Percentiles rank a stretch among this genome's conserved stretches.
These are phyloP conservation scores for Zasmidium citrigriseum DNA, from an alignment of 2,329 filamentous ascomycete genomes.

Conservation along the genomic window DNA sequence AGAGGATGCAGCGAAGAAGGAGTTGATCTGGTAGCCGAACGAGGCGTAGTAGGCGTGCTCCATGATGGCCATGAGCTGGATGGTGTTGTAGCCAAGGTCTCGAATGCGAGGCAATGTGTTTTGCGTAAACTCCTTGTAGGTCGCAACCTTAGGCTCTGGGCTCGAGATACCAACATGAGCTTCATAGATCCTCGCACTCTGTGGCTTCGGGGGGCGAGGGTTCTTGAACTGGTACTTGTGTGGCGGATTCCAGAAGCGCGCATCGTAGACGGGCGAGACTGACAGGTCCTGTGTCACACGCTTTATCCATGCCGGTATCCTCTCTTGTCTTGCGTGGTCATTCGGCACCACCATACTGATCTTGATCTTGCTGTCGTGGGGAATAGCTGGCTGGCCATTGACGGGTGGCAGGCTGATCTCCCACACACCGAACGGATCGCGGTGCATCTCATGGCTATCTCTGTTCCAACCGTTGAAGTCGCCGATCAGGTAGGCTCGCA, in stretches of 20 bases:
- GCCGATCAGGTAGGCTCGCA: conserved; percentile 81
- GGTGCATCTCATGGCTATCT: conserved; percentile 82
- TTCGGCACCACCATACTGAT: conserved; percentile 76
- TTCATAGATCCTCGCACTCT: conserved; percentile 90
- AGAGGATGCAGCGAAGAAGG: conserved; percentile 96
- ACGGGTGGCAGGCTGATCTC: conserved; percentile 77
- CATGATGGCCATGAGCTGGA: conserved; percentile 99
- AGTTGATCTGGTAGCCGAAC: conserved; percentile 98
- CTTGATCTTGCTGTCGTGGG: conserved; percentile 96
- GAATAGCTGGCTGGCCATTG: conserved; percentile 74
- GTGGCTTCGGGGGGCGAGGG: conserved; percentile 75
- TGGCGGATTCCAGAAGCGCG: conserved; percentile 95
- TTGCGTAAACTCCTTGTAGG: conserved; percentile 95
- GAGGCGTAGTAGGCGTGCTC: conserved; percentile 99
- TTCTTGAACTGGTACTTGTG: conserved; percentile 86
- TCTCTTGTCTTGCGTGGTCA: conserved; percentile 75
- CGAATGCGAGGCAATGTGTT: conserved; percentile 92
- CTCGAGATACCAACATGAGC: conserved; percentile 98
- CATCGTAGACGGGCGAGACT: conserved; percentile 91
- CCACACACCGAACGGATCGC: conserved; percentile 82
- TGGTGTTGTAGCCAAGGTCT: conserved; percentile 89
- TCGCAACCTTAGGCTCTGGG: conserved; percentile 82
- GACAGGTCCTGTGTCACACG: conserved; percentile 91
- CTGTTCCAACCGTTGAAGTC: conserved; percentile 96
- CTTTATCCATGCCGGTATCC: conserved; percentile 94